Evolutionary conservation across 805 yeast species (phyloP), one percentile per base, ranked within the genome.

Genomic region (Saccharomycopsis sp.): DNA sequence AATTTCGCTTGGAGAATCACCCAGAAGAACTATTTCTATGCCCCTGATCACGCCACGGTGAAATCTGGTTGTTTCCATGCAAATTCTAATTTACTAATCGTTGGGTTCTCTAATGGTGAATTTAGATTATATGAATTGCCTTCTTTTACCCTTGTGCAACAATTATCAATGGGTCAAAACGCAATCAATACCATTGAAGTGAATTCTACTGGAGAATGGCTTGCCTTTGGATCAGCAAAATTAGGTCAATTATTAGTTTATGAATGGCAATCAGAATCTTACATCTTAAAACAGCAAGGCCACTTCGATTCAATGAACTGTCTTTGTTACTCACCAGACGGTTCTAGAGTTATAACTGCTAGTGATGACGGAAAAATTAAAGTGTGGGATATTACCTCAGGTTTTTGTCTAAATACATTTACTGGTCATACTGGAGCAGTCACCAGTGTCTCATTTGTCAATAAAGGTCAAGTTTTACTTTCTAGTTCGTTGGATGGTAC

Each of bases 211-310:
- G 98, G 98, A 27, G 98, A 93, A 62, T 93, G 98, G 98, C 68
- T 93, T 26, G 95, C 96, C 0, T 85, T 93, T 62, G 98, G 98
- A 3, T 88, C 97, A 0, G 66, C 87, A 27, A 81, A 79, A 57
- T 63, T 85, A 23, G 98, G 98, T n/a, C 98, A 93, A 64, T 66
- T 93, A 48, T 66, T 93, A 46, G 98, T 93, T 0, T 93, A 95
- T 70, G 98, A 93, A 70, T 93, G 98, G 98, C 96, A 93, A 66
- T 85, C 95, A 3, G 98, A 93, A 61, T 85, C 96, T 0, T 93
- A 90, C 59, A 83, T 93, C 38, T 68, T 93, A 53, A 89, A 90
- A 59, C 98, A 93, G 60, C 98, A 93, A 64, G 97, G 97, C 20
- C 98, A 93, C 64, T 90, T 85, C 58, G 98, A 93, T 61, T 71